phyloP scores from a whole-genome alignment of 768 basidiomycete species.

The Lactarius quietus region DNA sequence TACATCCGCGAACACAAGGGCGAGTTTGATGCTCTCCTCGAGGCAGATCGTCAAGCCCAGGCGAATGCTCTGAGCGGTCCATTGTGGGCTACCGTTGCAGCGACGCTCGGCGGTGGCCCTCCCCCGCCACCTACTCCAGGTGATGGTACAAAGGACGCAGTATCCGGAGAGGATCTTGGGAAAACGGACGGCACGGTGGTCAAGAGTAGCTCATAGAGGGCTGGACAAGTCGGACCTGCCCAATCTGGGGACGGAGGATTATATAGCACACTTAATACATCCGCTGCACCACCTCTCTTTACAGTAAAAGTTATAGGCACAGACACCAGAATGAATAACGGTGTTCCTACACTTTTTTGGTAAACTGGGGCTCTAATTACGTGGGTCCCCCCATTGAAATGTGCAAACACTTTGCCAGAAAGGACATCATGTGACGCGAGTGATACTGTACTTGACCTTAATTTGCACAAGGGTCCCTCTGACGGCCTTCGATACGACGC shows the following conservation, averaged over 20 bases:
- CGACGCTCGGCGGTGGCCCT: constrained; percentile 22
- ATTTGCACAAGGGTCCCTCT: too few species aligned
- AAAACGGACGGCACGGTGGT: constrained; percentile 5
- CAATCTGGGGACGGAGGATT: neutral
- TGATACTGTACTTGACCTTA: too few species aligned
- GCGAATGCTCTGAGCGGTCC: constrained; percentile 46
- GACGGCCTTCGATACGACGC: neutral
- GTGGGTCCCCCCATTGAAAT: neutral
- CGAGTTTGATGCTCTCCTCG: constrained; percentile 47
- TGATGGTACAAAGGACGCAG: constrained; percentile 10
- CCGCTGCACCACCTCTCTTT: neutral
- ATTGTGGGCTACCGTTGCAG: constrained; percentile 28
- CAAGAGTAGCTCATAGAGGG: constrained; percentile 8
- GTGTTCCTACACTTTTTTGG: neutral
- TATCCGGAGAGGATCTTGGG: neutral
- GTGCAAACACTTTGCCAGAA: neutral
- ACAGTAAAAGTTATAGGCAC: neutral
- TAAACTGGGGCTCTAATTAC: neutral
- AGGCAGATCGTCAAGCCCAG: constrained; percentile 50
- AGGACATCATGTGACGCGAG: neutral
- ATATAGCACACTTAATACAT: constrained; percentile 17
- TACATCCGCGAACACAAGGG: constrained; percentile 50
- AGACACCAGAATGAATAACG: neutral
- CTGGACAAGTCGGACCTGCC: neutral
- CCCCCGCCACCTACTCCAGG: constrained; percentile 12